Evolutionary conservation across 2,329 filamentous ascomycete species (phyloP), one percentile per base, ranked within the genome.

Genomic region (Fusarium avenaceum): DNA sequence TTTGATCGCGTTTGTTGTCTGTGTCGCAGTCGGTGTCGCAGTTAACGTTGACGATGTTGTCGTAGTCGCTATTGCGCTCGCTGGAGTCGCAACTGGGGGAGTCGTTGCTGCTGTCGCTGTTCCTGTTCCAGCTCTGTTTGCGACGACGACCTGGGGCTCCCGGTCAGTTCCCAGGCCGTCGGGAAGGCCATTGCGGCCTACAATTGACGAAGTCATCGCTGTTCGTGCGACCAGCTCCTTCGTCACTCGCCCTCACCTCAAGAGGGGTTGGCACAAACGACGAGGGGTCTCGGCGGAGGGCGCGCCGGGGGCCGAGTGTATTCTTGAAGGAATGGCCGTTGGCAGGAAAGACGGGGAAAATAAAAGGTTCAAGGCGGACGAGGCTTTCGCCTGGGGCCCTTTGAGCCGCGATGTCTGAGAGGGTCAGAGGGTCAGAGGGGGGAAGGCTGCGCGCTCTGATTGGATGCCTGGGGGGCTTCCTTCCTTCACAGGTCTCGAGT

Each of bases 151-250:
- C 65, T 73, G 69, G 46, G 69, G 53, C 45, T 72, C 64, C 65
- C 61, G 67, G 62, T 70, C 67, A 42, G 59, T 57, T 44, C 67
- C 60, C 53, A 70, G 63, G 65, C 57, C 62, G 56, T 66, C 60
- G 57, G 64, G 60, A 51, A 69, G 63, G 72, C 72, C 74, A 69
- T 74, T 69, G 63, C 76, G 79, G 78, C 78, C 80, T 77, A 77
- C 80, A 77, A 80, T 80, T 76, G 85, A 86, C 85, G 85, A 87
- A 86, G 84, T 86, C 85, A 87, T 87, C 84, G 85, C 85, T 87
- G 79, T 80, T 83, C 77, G 76, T 75, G 67, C 72, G 78, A 84
- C 63, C 84, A 86, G 85, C 85, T 86, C 84, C 80, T 86, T 85
- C 84, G 84, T 82, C 85, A 78, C 72, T 72, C 69, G 60, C 70